phyloP scores from a whole-genome alignment of 345 rosid species.

The Raphanus sativus region DNA sequence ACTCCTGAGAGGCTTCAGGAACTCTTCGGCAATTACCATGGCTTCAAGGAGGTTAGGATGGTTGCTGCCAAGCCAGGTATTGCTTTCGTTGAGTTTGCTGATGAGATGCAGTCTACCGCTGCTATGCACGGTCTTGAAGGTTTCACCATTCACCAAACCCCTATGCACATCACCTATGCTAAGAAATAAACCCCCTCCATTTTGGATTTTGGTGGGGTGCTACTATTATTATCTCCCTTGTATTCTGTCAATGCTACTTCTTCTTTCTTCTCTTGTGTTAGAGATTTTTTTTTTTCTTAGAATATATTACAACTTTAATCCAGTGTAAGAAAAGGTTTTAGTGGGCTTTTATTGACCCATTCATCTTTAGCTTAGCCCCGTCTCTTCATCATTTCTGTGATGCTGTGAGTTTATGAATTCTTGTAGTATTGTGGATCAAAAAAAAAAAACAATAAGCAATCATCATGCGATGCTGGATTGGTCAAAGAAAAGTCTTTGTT shows the following conservation, averaged over 20 bases:
- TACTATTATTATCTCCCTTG: neutral
- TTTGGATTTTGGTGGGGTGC: neutral
- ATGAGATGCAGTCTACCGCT: slow-evolving; percentile 83
- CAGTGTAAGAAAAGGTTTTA: neutral
- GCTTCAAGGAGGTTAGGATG: slow-evolving; percentile 97
- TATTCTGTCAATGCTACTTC: slow-evolving; percentile 10
- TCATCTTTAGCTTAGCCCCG: neutral
- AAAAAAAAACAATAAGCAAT: neutral
- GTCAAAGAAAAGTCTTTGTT: slow-evolving; percentile 35
- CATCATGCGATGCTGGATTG: slow-evolving; percentile 30
- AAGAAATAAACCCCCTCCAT: slow-evolving; percentile 62
- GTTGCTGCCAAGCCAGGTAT: slow-evolving; percentile 96
- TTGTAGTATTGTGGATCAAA: too few species aligned
- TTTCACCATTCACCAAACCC: slow-evolving; percentile 72
- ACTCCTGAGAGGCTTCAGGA: slow-evolving; percentile 79
- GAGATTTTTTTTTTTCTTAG: neutral
- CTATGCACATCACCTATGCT: slow-evolving; percentile 82
- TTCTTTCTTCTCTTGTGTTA: neutral
- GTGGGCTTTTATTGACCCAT: neutral
- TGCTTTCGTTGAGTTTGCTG: slow-evolving; percentile 86
- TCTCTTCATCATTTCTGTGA: neutral
- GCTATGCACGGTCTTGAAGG: slow-evolving; percentile 91
- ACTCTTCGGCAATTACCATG: slow-evolving; percentile 69
- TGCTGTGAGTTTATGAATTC: neutral
- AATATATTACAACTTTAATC: neutral